Conservation (phyloP, 83 land plant genomes). For the Larix sibirica region DNA sequence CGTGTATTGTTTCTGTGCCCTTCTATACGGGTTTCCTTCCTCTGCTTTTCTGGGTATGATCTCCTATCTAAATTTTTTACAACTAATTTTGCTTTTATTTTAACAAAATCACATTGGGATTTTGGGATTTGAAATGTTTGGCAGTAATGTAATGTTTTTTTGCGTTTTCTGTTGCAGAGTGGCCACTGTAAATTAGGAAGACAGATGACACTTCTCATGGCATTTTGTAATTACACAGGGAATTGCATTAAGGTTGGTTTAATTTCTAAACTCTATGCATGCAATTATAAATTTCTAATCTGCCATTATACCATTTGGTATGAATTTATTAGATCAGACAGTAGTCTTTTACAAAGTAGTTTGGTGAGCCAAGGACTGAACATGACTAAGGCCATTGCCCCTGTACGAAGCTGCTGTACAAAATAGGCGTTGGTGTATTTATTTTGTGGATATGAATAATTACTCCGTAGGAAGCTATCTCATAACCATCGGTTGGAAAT, state of each 20-base stretch:
- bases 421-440: not conserved
- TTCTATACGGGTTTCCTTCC: slow-evolving; percentile 95
- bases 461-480: not conserved
- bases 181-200: slow-evolving; percentile 90
- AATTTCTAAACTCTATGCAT: not conserved
- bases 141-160: not conserved
- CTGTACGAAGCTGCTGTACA: not conserved
- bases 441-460: not conserved
- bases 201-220: slow-evolving; percentile 95
- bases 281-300: not conserved
- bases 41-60: slow-evolving; percentile 87
- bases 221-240: slow-evolving; percentile 89
- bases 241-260: slow-evolving; percentile 74
- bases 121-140: slow-evolving; percentile 20
- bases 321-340: not conserved
- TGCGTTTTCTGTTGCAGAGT: slow-evolving; percentile 42
- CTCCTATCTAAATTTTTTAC: not conserved
- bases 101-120: not conserved
- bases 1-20: slow-evolving; percentile 87
- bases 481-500: not conserved
- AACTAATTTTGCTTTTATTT: not conserved
- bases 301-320: not conserved
- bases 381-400: not conserved
- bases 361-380: not conserved
- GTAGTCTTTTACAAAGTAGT: not conserved